Evolutionary conservation across 495 filamentous ascomycete species (phyloP), one percentile per base, ranked within the genome.

Genomic region (Chaetomium cochliodes): DNA sequence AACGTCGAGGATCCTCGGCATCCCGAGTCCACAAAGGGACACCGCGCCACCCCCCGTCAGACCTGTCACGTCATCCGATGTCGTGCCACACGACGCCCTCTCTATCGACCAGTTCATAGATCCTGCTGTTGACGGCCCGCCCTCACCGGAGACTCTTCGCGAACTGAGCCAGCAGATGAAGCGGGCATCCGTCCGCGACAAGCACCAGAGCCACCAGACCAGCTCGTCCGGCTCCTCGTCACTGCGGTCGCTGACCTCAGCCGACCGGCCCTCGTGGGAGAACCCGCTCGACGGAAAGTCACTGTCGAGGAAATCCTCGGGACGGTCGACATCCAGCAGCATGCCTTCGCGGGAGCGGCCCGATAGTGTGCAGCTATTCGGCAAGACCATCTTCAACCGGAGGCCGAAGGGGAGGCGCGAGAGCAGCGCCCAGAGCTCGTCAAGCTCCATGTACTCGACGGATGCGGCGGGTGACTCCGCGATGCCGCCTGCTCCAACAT

Each of bases 321-420:
- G 74, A 9, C 72, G 80, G 52, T 84, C 82, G 26, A 77, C 72
- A 7, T 72, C 71, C 42, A 76, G 76, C 70, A 77, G 69, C 62
- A 74, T 82, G 74, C 77, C 77, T 52, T 72, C 76, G 18, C 70
- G 72, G 56, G 82, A 84, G 13, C 77, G 83, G 39, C 79, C 81
- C 41, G 82, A 84, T 30, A 84, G 83, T 64, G 74, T 81, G 33
- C 81, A 84, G 63, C 77, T 84, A 37, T 82, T 85, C 63, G 78
- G 81, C 58, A 82, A 82, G 71, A 76, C 73, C n/a, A 76, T 85
- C 37, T 85, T 85, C 61, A 74, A 70, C 66, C 75, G 80, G 12
- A 69, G 73, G 50, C 71, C 70, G 55, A 82, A 75, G 74, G 54
- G 74, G 30, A 76, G 74, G 64, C 76, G 77, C 28, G 80, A 78